Conservation (phyloP, 495 filamentous ascomycete species). For the Tuber indicum region DNA sequence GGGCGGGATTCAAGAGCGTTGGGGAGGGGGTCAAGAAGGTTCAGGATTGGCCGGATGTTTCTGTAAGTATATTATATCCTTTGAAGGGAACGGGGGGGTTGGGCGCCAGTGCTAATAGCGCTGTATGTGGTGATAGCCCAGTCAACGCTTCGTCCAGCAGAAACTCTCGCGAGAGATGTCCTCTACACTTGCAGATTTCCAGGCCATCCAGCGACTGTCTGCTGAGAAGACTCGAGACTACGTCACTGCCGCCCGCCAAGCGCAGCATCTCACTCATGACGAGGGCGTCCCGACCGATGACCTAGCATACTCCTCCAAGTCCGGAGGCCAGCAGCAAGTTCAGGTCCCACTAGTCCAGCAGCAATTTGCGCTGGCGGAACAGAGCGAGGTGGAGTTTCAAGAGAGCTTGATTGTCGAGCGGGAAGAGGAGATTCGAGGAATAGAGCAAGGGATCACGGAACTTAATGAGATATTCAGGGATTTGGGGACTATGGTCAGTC, state of each 20-base stretch:
- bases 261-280: slow-evolving; percentile 26
- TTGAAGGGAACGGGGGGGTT: not conserved
- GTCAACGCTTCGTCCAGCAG: slow-evolving; percentile 88
- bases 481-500: slow-evolving; percentile 89
- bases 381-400: slow-evolving; percentile 97
- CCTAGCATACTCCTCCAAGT: slow-evolving; percentile 41
- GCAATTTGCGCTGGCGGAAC: slow-evolving; percentile 73
- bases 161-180: slow-evolving; percentile 91
- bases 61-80: slow-evolving; percentile 53
- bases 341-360: slow-evolving; percentile 55
- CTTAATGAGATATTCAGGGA: slow-evolving; percentile 95
- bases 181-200: slow-evolving; percentile 79
- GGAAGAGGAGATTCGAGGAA: slow-evolving; percentile 90
- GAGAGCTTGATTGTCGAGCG: slow-evolving; percentile 91
- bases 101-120: slow-evolving; percentile 12
- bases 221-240: slow-evolving; percentile 88
- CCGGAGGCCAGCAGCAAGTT: slow-evolving; percentile 50
- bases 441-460: slow-evolving; percentile 91
- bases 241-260: slow-evolving; percentile 62
- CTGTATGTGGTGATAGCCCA: slow-evolving; percentile 52
- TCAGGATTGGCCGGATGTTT: slow-evolving; percentile 82
- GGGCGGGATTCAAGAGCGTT: slow-evolving; percentile 80
- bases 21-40: slow-evolving; percentile 91
- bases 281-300: slow-evolving; percentile 39
- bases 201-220: slow-evolving; percentile 76